phyloP scores from a whole-genome alignment of 495 filamentous ascomycete species.

The Collariella sp. region DNA sequence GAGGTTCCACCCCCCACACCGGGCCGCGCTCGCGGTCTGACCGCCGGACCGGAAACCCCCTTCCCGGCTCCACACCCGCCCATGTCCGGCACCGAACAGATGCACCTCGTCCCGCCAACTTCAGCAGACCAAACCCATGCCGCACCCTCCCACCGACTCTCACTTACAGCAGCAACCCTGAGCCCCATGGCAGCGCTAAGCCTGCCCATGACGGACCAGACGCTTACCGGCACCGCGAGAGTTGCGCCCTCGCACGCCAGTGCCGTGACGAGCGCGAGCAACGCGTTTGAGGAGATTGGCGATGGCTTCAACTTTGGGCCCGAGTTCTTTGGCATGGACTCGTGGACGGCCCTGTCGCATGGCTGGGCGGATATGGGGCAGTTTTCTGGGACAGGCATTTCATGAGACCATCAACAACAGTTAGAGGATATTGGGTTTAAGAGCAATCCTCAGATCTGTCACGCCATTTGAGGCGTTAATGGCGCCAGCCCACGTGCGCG shows the following conservation, averaged over 20 bases:
- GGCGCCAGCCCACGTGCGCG: conserved; percentile 17
- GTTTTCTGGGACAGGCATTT: conserved; percentile 4
- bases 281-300: conserved; percentile 25
- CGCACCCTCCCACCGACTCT: not conserved
- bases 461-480: conserved; percentile 12
- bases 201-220: not conserved
- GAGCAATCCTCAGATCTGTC: not conserved
- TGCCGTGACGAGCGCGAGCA: conserved; percentile 19
- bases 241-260: conserved; percentile 21
- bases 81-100: not conserved
- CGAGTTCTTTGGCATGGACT: conserved; percentile 17
- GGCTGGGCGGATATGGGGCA: conserved; percentile 15
- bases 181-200: conserved; percentile 2
- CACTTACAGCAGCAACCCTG: not conserved
- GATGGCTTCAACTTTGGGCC: conserved; percentile 23
- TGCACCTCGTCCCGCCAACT: not conserved
- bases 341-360: conserved; percentile 16
- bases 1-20: conserved; percentile 1
- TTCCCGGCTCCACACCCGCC: not conserved
- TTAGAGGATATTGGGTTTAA: not conserved
- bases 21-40: conserved; percentile 3
- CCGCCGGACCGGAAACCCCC: conserved; percentile 10
- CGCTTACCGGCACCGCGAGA: not conserved
- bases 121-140: not conserved
- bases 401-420: too few species aligned